Conservation (phyloP, 202 grass and related monocot species). For the Sporobolus alterniflorus region DNA sequence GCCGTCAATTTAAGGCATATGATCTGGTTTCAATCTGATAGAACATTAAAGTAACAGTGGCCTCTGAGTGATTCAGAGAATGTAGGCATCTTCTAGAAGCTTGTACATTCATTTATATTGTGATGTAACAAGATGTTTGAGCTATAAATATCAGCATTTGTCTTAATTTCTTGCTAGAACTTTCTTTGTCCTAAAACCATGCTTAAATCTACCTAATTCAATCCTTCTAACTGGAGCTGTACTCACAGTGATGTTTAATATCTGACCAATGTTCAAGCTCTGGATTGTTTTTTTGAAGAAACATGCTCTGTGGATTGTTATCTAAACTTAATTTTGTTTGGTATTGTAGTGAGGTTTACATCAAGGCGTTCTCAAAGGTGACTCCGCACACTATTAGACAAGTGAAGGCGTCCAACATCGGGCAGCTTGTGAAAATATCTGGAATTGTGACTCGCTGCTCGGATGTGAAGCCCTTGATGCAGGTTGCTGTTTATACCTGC, state of each 20-base stretch:
- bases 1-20: neutral
- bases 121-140: neutral
- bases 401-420: conserved; percentile 97
- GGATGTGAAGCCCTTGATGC: conserved; percentile 97
- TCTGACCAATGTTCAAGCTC: neutral
- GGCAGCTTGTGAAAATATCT: conserved; percentile 98
- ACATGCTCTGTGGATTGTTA: neutral
- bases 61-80: neutral
- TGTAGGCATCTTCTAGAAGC: neutral
- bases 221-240: neutral
- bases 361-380: conserved; percentile 85
- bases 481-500: conserved; percentile 99
- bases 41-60: neutral
- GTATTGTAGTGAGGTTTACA: conserved; percentile 86
- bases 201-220: neutral
- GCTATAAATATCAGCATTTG: neutral
- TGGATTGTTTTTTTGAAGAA: too few species aligned
- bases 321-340: conserved; percentile 28
- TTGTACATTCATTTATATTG: conserved; percentile 1
- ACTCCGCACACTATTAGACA: conserved; percentile 77
- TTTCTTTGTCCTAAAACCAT: neutral
- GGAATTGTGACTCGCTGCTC: conserved; percentile 98
- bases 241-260: neutral
- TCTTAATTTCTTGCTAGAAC: neutral
- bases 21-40: neutral